phyloP scores from a whole-genome alignment of 306 rosid species.

The Abrus pulchellus region DNA sequence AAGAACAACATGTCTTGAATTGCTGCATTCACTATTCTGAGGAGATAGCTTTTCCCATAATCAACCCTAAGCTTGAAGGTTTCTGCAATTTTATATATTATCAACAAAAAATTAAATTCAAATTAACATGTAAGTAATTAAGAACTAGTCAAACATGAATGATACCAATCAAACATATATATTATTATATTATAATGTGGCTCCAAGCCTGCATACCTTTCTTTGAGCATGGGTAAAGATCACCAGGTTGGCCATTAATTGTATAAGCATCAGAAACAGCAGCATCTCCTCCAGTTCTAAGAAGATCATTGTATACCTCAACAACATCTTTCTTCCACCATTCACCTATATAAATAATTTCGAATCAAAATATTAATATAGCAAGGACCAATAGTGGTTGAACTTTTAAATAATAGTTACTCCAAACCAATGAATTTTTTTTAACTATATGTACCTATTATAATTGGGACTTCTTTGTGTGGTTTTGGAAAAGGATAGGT shows the following conservation, averaged over 20 bases:
- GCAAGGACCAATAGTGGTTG: not conserved
- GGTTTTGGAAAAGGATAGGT: conserved; percentile 70
- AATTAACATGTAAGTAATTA: not conserved
- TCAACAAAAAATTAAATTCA: not conserved
- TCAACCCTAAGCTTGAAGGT: conserved; percentile 59
- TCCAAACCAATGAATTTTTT: not conserved
- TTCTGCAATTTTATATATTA: conserved; percentile 39
- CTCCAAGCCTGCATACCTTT: conserved; percentile 40
- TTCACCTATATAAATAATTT: conserved; percentile 42
- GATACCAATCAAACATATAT: not conserved
- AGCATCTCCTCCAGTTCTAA: conserved; percentile 37
- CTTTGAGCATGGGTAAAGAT: conserved; percentile 63
- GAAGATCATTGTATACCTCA: conserved; percentile 30
- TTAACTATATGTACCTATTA: conserved; percentile 51
- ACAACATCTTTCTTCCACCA: conserved; percentile 51
- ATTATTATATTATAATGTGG: too few relatives aligned
- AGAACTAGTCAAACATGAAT: not conserved
- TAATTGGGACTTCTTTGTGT: conserved; percentile 55
- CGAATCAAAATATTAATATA: too few relatives aligned
- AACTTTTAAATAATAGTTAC: not conserved
- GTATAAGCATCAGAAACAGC: conserved; percentile 63
- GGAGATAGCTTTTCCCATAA: conserved; percentile 58
- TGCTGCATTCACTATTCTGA: conserved; percentile 62
- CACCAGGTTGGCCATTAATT: conserved; percentile 80
- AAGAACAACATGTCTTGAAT: conserved; percentile 58